A percentile compares a stretch with the other conserved stretches of the same genome.
Conservation (phyloP, 495 filamentous ascomycete genomes). For the Neurospora sublineolata region DNA sequence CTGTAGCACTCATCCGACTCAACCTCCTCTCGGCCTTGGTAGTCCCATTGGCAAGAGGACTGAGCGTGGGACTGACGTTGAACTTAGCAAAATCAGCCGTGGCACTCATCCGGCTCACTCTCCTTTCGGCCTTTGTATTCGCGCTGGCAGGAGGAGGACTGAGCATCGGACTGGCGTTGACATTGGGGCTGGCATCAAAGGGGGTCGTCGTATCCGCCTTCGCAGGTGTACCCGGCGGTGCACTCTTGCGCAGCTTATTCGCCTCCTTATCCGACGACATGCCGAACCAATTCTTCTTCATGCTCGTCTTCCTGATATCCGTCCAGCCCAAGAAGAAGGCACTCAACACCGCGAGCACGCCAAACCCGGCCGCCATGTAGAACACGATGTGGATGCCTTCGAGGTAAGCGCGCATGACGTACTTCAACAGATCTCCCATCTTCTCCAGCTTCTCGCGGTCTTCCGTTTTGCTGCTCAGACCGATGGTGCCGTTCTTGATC, state of each 20-base stretch:
- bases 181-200: no score
- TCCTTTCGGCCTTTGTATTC: neutral
- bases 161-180: neutral
- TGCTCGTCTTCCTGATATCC: conserved; percentile 10
- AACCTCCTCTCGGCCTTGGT: neutral
- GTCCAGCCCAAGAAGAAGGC: conserved; percentile 15
- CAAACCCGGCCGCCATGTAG: conserved; percentile 5
- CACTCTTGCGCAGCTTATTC: neutral
- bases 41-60: neutral
- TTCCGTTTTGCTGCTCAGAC: neutral
- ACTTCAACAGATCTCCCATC: neutral
- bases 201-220: neutral
- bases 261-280: neutral
- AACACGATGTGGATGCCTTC: conserved; percentile 5
- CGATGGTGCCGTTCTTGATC: neutral
- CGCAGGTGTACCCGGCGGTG: neutral
- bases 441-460: neutral
- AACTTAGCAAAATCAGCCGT: neutral
- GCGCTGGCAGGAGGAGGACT: neutral
- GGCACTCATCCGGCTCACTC: neutral
- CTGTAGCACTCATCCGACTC: neutral
- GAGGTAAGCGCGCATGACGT: neutral
- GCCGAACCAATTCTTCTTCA: neutral
- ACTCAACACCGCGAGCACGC: conserved; percentile 4
- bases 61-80: neutral